Evolutionary conservation across 129 eudicot genomes (phyloP).

Genomic region (Artemisia tridentata): DNA sequence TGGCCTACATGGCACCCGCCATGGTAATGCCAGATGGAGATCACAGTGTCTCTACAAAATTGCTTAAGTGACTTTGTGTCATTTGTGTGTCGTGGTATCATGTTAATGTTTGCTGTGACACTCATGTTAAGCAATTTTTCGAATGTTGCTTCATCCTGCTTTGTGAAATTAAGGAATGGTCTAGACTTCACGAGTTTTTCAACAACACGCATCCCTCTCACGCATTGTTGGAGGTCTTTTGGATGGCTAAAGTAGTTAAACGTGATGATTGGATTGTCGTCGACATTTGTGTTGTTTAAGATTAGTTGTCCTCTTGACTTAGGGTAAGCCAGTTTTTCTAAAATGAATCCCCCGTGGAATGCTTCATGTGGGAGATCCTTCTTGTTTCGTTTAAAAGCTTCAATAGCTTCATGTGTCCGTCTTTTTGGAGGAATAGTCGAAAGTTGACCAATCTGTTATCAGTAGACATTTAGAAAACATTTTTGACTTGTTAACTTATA

Average conservation of each 20-base stretch:
- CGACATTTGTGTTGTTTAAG: constrained; percentile 60
- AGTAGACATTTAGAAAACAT: no score
- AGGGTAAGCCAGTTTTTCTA: constrained; percentile 69
- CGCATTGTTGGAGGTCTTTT: constrained; percentile 53
- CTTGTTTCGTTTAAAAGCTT: constrained; percentile 50
- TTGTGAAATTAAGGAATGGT: constrained; percentile 45
- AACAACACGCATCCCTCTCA: constrained; percentile 58
- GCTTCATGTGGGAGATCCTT: constrained; percentile 63
- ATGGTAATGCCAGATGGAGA: constrained; percentile 98
- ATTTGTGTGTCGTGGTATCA: constrained; percentile 73
- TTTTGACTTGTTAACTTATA: no score
- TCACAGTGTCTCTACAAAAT: constrained; percentile 87
- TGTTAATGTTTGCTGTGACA: constrained; percentile 66
- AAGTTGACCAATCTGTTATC: constrained; percentile 80
- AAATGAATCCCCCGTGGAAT: constrained; percentile 84
- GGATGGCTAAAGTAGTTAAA: constrained; percentile 93
- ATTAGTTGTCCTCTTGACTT: constrained; percentile 63
- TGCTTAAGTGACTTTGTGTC: constrained; percentile 66
- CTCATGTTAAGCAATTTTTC: constrained; percentile 70
- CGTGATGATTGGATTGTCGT: constrained; percentile 76
- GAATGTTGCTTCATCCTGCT: constrained; percentile 30
- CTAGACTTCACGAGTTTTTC: constrained; percentile 59
- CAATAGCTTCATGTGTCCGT: constrained; percentile 64
- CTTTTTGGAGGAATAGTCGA: constrained; percentile 78
- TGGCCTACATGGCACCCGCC: constrained; percentile 93